phyloP scores from a whole-genome alignment of 2,329 filamentous ascomycete species.

The Paracorniculantispora psalliotae region DNA sequence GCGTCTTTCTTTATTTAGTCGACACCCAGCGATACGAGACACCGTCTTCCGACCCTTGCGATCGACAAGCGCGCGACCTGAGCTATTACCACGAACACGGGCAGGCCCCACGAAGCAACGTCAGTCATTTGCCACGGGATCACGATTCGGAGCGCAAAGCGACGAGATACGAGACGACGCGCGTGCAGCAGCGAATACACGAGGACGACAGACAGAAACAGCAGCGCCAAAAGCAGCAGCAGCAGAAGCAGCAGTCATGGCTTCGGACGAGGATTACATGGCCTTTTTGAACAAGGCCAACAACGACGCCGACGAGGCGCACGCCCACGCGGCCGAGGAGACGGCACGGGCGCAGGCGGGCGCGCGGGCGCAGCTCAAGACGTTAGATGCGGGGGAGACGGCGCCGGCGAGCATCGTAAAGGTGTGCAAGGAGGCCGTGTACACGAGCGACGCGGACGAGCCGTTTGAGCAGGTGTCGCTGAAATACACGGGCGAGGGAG shows the following conservation, averaged over 20 bases:
- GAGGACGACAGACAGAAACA: not conserved
- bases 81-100: not conserved
- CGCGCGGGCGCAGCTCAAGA: constrained; percentile 39
- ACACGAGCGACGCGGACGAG: constrained; percentile 79
- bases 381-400: constrained; percentile 47
- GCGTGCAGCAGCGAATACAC: not conserved
- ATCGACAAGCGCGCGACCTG: not conserved
- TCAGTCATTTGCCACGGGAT: not conserved
- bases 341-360: constrained; percentile 20
- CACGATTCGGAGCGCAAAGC: not conserved
- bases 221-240: not conserved
- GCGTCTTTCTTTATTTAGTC: not conserved
- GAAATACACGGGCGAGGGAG: constrained; percentile 48
- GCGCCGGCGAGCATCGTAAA: constrained; percentile 56
- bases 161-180: not conserved
- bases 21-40: constrained; percentile 3
- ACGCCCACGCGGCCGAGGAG: constrained; percentile 27
- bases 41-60: not conserved
- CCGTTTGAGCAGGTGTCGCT: constrained; percentile 74
- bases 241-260: constrained; percentile 44
- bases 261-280: constrained; percentile 76
- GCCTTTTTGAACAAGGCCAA: constrained; percentile 86
- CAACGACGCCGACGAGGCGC: constrained; percentile 63
- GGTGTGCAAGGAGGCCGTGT: constrained; percentile 54
- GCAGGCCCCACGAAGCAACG: constrained; percentile 11